Evolutionary conservation across 2,329 filamentous ascomycete genomes (phyloP), one percentile per base, ranked within the genome.

Genomic region (Diaporthe ampelina): DNA sequence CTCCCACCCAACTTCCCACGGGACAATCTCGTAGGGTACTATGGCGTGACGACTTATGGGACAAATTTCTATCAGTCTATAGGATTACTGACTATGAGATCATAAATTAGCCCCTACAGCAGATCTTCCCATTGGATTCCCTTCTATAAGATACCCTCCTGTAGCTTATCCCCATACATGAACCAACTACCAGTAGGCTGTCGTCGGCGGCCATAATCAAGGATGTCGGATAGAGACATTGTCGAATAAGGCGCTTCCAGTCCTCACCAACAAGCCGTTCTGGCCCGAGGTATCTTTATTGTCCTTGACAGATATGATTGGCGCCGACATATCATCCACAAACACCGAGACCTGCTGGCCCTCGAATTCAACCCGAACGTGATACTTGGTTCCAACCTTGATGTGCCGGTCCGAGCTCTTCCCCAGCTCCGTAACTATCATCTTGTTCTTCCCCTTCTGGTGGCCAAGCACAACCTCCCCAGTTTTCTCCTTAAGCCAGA

Each of bases 221-320:
- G 48, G 32, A 54, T 68, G 45, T 9, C 48, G 37, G n/a, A 68
- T 68, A 4, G n/a, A 54, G 48, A 68, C n/a, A 29, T 68, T 68
- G 37, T 68, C 63, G 21, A 68, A 68, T 13, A 54, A 32, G 32
- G 63, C 63, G 26, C 7, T 26, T 2, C 32, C 45, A 19, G 15
- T 68, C 63, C 37, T 54, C 32, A 68, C 48, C 63, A 32, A 54
- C 63, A 68, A 52, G 29, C 63, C 63, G 24, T 68, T 54, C 48
- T 68, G 48, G 6, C 45, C 63, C 2, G 48, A 40, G 48, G 13
- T 17, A 11, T 68, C 32, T 26, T 32, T 21, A 7, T 6, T 32
- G n/a, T 68, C 7, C 21, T 4, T 13, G 32, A 29, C 32, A n/a
- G 29, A 21, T 21, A 54, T 26, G 19, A 40, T 11, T 19, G 48